A percentile compares a stretch with the other conserved stretches of the same genome.
Evolutionary conservation across 305 asterid species (phyloP).

Genomic region (Fraxinus albicans): DNA sequence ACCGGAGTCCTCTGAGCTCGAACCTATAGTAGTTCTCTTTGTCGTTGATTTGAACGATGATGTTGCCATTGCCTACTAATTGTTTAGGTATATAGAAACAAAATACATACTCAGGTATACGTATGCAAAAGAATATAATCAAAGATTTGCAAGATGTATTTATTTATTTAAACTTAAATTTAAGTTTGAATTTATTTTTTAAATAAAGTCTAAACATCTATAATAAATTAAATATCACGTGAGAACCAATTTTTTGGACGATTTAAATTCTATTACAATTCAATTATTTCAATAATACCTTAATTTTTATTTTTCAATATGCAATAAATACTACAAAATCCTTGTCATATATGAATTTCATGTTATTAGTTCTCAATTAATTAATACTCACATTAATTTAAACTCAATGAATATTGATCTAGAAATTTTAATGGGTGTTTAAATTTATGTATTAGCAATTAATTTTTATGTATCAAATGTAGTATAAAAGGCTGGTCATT

Average conservation of each 20-base stretch:
- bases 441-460: too few relatives aligned
- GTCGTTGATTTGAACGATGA: slow-evolving; percentile 49
- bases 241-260: neutral
- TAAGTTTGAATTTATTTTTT: neutral
- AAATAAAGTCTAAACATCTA: neutral
- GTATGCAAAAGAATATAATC: neutral
- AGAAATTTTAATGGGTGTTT: too few relatives aligned
- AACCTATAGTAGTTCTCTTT: slow-evolving; percentile 34
- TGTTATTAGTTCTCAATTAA: too few relatives aligned
- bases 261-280: too few relatives aligned
- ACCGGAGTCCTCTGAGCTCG: slow-evolving; percentile 33
- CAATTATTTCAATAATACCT: neutral
- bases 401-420: too few relatives aligned
- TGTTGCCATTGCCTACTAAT: slow-evolving; percentile 34
- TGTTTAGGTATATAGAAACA: neutral
- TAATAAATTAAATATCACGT: too few relatives aligned
- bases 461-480: too few relatives aligned
- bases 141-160: neutral
- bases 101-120: neutral
- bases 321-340: too few relatives aligned
- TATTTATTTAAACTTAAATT: neutral
- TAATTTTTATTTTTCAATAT: too few relatives aligned
- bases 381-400: too few relatives aligned
- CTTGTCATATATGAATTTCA: too few relatives aligned
- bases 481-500: neutral